Conservation (phyloP, 202 grass and related monocot genomes). For the Carex arenaria region DNA sequence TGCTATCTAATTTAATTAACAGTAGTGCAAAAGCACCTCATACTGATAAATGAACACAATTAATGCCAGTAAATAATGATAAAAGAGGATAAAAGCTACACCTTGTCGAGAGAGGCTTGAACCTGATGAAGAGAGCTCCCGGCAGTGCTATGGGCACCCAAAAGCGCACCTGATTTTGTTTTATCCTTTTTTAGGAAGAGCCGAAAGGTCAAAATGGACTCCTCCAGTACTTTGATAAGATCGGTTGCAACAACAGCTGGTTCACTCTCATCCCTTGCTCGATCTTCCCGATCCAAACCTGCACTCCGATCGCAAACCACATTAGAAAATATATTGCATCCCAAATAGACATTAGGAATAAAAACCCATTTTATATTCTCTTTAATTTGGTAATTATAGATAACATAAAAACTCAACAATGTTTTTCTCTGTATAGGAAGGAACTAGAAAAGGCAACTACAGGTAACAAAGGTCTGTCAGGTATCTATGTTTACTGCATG, state of each 20-base stretch:
- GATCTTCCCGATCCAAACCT: slow-evolving; percentile 23
- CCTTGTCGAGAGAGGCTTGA: slow-evolving; percentile 82
- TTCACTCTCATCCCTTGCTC: slow-evolving; percentile 41
- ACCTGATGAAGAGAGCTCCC: slow-evolving; percentile 84
- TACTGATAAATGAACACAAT: not conserved
- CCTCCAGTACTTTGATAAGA: slow-evolving; percentile 73
- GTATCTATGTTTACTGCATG: not conserved
- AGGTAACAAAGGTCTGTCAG: not conserved
- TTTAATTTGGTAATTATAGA: not conserved
- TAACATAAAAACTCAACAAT: not conserved
- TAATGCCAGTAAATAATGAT: not conserved
- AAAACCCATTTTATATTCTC: not conserved
- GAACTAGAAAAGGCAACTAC: not conserved
- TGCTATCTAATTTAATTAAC: not conserved
- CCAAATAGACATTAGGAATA: not conserved
- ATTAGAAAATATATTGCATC: not conserved
- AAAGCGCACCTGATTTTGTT: slow-evolving; percentile 53
- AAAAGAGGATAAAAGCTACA: slow-evolving; percentile 22
- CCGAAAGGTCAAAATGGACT: slow-evolving; percentile 79
- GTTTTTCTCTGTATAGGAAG: not conserved
- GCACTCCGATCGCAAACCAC: not conserved
- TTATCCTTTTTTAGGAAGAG: slow-evolving; percentile 91
- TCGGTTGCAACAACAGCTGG: slow-evolving; percentile 50
- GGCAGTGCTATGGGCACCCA: slow-evolving; percentile 42
- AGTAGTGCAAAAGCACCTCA: not conserved